Evolutionary conservation across 2,329 filamentous ascomycete genomes (phyloP).

Genomic region (Parastagonospora nodorum): DNA sequence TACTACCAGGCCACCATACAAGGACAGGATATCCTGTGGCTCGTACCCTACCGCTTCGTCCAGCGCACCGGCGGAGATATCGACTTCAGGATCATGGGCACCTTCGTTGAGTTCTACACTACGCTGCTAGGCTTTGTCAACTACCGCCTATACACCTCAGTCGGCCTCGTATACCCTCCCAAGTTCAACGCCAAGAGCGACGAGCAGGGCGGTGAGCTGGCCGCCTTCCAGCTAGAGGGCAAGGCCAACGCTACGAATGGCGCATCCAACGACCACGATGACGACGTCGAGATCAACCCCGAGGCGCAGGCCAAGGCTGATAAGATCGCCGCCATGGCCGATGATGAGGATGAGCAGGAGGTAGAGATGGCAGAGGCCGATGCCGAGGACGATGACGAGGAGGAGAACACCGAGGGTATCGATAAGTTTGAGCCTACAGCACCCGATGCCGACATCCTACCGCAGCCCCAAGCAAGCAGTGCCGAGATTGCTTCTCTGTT

Average conservation of each 20-base stretch:
- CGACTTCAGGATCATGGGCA: slow-evolving; percentile 99
- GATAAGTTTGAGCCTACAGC: slow-evolving; percentile 91
- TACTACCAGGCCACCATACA: slow-evolving; percentile 99
- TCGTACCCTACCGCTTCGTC: slow-evolving; percentile 97
- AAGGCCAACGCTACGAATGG: slow-evolving; percentile 57
- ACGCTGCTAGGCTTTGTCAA: slow-evolving; percentile 95
- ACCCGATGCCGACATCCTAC: slow-evolving; percentile 81
- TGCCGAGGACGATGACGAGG: slow-evolving; percentile 35
- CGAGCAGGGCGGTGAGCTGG: slow-evolving; percentile 86
- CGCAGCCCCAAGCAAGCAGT: slow-evolving; percentile 73
- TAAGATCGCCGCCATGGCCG: slow-evolving; percentile 45
- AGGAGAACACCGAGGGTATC: slow-evolving; percentile 59
- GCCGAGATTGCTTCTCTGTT: slow-evolving; percentile 78
- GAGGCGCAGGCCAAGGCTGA: slow-evolving; percentile 57
- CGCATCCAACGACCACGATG: slow-evolving; percentile 30
- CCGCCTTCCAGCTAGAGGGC: slow-evolving; percentile 87
- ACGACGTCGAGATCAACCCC: slow-evolving; percentile 39
- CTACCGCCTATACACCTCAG: slow-evolving; percentile 88
- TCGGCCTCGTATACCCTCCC: slow-evolving; percentile 92
- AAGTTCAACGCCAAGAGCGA: slow-evolving; percentile 89
- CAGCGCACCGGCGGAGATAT: slow-evolving; percentile 92
- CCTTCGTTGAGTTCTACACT: slow-evolving; percentile 98
- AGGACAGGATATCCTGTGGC: slow-evolving; percentile 94
- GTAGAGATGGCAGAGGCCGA: slow-evolving; percentile 11
- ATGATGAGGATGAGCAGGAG: slow-evolving; percentile 49